A percentile compares a stretch with the other conserved stretches of the same genome.
Evolutionary conservation across 2,329 filamentous ascomycete species (phyloP).

Genomic region (Clonostachys sp.): DNA sequence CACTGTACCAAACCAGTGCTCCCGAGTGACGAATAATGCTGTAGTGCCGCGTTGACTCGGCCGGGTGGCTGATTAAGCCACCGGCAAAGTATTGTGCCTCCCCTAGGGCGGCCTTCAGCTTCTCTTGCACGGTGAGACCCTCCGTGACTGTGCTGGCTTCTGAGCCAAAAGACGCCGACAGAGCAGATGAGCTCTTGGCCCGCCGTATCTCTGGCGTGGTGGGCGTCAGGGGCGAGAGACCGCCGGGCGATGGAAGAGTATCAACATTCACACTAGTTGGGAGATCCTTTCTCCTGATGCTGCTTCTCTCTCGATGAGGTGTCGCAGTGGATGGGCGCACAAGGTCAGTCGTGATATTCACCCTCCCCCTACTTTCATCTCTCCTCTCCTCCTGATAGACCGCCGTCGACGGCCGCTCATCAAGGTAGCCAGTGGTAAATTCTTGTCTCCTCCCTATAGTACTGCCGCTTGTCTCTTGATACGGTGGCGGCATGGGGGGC

Average conservation of each 20-base stretch:
- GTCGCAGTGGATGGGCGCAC: too few relatives aligned
- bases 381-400: too few relatives aligned
- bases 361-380: too few relatives aligned
- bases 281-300: too few relatives aligned
- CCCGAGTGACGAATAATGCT: slow-evolving; percentile 64
- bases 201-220: slow-evolving; percentile 12
- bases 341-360: too few relatives aligned
- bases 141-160: not conserved
- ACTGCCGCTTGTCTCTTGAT: too few relatives aligned
- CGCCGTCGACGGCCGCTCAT: too few relatives aligned
- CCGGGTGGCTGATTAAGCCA: slow-evolving; percentile 58
- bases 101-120: slow-evolving; percentile 43
- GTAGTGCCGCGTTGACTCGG: slow-evolving; percentile 61
- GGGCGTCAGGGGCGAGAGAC: slow-evolving; percentile 15
- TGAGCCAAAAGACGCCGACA: slow-evolving; percentile 7
- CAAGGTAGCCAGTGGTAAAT: too few relatives aligned
- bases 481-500: slow-evolving; percentile 4
- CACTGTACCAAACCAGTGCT: slow-evolving; percentile 61
- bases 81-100: slow-evolving; percentile 63
- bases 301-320: too few relatives aligned
- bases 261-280: too few relatives aligned
- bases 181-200: slow-evolving; percentile 23
- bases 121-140: slow-evolving; percentile 1
- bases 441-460: too few relatives aligned
- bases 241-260: slow-evolving; percentile 6